These are phyloP conservation scores for Podila clonocystis DNA, from an alignment of 192 early-diverging fungal genomes.

Conservation along the genomic window DNA sequence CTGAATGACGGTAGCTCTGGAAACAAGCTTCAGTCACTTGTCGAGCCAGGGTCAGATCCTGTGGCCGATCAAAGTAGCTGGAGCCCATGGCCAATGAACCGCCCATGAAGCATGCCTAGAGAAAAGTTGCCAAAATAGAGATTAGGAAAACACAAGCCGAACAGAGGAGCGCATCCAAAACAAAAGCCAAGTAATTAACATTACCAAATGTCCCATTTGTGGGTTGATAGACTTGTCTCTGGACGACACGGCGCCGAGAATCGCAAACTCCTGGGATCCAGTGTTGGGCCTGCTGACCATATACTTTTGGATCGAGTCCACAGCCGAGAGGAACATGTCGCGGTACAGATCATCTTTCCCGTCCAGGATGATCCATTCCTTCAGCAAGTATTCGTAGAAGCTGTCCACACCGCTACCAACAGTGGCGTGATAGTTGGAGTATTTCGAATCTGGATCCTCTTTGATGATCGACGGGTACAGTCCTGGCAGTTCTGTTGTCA, in stretches of 20 bases:
- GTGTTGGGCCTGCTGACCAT: conserved; percentile 8
- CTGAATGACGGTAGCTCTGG: conserved; percentile 45
- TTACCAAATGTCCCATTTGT: conserved; percentile 19
- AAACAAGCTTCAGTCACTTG: conserved; percentile 53
- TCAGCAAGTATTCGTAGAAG: conserved; percentile 65
- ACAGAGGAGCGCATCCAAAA: neutral
- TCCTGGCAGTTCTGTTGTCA: conserved; percentile 54
- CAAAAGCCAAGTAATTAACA: neutral
- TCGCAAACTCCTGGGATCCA: conserved; percentile 2
- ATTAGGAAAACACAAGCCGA: too few species aligned
- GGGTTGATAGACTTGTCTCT: neutral
- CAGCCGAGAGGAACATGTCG: neutral
- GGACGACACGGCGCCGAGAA: conserved; percentile 1
- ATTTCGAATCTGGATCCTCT: neutral
- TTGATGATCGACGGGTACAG: conserved; percentile 70
- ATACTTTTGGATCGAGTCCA: conserved; percentile 33
- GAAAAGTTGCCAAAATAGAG: too few species aligned
- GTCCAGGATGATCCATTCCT: conserved; percentile 53
- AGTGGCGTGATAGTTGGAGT: neutral
- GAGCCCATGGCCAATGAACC: conserved; percentile 52
- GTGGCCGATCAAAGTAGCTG: conserved; percentile 23
- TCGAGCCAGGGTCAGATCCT: conserved; percentile 34
- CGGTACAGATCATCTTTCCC: neutral
- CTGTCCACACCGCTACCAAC: conserved; percentile 59
- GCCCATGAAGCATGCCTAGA: conserved; percentile 58